A percentile compares a stretch with the other conserved stretches of the same genome.
phyloP scores from a whole-genome alignment of 2,329 filamentous ascomycete species.

The Alternaria triticina region DNA sequence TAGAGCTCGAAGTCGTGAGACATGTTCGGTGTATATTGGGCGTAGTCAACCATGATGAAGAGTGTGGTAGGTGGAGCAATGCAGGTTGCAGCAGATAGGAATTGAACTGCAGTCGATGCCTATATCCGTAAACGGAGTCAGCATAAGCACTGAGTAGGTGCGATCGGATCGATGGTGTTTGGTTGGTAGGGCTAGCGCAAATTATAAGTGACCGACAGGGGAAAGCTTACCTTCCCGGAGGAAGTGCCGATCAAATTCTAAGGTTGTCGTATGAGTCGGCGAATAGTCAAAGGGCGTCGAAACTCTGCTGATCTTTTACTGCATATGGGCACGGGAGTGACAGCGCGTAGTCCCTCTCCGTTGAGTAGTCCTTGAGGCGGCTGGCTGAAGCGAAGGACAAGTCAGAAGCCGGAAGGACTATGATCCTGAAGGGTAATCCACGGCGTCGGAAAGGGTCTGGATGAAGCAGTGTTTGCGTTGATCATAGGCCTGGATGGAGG shows the following conservation, averaged over 20 bases:
- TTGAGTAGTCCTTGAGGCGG: slow-evolving; percentile 28
- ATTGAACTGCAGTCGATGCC: slow-evolving; percentile 23
- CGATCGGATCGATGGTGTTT: slow-evolving; percentile 17
- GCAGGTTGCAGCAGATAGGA: slow-evolving; percentile 13
- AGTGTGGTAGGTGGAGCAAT: slow-evolving; percentile 9
- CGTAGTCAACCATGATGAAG: slow-evolving; percentile 46
- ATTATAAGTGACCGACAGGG: slow-evolving; percentile 37
- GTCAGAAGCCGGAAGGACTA: slow-evolving; percentile 22
- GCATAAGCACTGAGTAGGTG: slow-evolving; percentile 32
- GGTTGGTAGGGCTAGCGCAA: slow-evolving; percentile 25
- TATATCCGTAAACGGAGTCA: slow-evolving; percentile 31
- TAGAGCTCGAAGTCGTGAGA: slow-evolving; percentile 49
- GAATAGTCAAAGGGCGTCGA: slow-evolving; percentile 26
- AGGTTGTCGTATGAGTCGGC: slow-evolving; percentile 39
- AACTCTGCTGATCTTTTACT: slow-evolving; percentile 35
- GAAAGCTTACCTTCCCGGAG: slow-evolving; percentile 42
- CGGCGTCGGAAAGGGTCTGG: slow-evolving; percentile 23
- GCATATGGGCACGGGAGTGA: slow-evolving; percentile 24
- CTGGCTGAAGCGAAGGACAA: slow-evolving; percentile 36
- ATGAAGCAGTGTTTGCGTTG: slow-evolving; percentile 34
- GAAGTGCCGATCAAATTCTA: slow-evolving; percentile 30
- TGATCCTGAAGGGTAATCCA: slow-evolving; percentile 12
- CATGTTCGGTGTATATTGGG: slow-evolving; percentile 40
- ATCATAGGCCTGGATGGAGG: slow-evolving; percentile 43
- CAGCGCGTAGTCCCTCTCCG: slow-evolving; percentile 30